Base-by-base conservation (phyloP, 768 basidiomycete species). In the Tylopilus balloui region DNA sequence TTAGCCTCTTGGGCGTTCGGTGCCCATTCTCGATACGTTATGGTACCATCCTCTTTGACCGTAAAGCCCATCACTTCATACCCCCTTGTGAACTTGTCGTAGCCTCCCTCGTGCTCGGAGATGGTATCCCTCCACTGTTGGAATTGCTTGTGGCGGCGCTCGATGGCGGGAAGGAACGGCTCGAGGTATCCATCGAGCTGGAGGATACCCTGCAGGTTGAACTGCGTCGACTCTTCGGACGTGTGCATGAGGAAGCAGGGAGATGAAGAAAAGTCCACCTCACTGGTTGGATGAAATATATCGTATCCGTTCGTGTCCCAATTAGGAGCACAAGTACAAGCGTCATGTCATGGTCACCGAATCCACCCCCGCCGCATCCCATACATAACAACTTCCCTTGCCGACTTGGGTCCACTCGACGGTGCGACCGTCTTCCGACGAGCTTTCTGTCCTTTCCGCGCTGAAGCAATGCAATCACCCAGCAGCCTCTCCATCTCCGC, bases 21-120 rank as follows among this genome's bases (percentile, higher is more conserved):
- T 9, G 96, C 95, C 96, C 96, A 99, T 66, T 99, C 96, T 58
- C 89, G 77, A 68, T 98, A 98, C 8, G 78, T 70, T 25, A 98
- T 79, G 24, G 83, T 76, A 45, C 83, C 84, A 49, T 85, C 78
- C 31, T 71, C 63, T 34, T 73, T 74, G 35, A 91, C 78, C 50
- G 87, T 84, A 58, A 99, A 74, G 29, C 95, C 95, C 64, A 82
- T 83, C 47, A 56, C 62, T 41, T 74, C 68, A 65, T 79, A 83
- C 6, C 78, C 79, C 53, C 70, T 70, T 4, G 76, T 75, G 59
- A 88, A 88, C n/a, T 66, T 61, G 47, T 85, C 86, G 55, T 83
- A 79, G 17, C 96, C 95, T 42, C 92, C 92, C 71, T 98, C 94
- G 55, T 82, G 69, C 41, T 78, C 59, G 20, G 86, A 76, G 60